Conservation (phyloP, 192 early-diverging fungal species). For the Cetraspora pellucida region DNA sequence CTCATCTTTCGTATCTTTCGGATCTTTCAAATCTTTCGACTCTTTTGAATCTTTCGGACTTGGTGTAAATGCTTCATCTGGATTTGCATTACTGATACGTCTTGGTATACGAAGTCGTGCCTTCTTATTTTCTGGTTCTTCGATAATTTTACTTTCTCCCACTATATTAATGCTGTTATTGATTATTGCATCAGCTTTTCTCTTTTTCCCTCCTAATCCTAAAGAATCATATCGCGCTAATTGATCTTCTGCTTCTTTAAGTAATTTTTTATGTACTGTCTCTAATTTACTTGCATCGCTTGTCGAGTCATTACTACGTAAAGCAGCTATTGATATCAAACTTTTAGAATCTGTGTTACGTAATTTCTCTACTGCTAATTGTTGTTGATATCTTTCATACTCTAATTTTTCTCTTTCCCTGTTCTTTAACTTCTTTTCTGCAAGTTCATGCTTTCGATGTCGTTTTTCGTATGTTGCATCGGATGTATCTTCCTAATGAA, state of each 20-base stretch:
- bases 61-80: constrained; percentile 3
- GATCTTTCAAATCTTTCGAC: too few relatives aligned
- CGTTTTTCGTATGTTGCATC: constrained; percentile 54
- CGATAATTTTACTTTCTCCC: neutral
- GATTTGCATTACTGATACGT: neutral
- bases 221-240: constrained; percentile 50
- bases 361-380: constrained; percentile 51
- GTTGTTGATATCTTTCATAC: constrained; percentile 59
- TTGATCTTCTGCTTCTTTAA: constrained; percentile 53
- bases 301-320: constrained; percentile 41
- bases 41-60: too few relatives aligned
- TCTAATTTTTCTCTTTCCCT: constrained; percentile 56
- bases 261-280: constrained; percentile 39
- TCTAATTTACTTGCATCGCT: constrained; percentile 33
- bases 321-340: constrained; percentile 46
- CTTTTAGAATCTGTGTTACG: constrained; percentile 52
- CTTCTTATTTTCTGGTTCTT: neutral
- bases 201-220: constrained; percentile 43
- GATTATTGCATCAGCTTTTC: constrained; percentile 31
- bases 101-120: constrained; percentile 7
- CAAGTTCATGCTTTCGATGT: constrained; percentile 55
- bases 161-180: constrained; percentile 39
- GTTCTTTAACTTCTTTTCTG: constrained; percentile 61
- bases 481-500: constrained; percentile 30
- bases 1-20: too few relatives aligned